These are phyloP conservation scores for Aspergillus bridgeri DNA, from an alignment of 495 filamentous ascomycete genomes.

Conservation along the genomic window DNA sequence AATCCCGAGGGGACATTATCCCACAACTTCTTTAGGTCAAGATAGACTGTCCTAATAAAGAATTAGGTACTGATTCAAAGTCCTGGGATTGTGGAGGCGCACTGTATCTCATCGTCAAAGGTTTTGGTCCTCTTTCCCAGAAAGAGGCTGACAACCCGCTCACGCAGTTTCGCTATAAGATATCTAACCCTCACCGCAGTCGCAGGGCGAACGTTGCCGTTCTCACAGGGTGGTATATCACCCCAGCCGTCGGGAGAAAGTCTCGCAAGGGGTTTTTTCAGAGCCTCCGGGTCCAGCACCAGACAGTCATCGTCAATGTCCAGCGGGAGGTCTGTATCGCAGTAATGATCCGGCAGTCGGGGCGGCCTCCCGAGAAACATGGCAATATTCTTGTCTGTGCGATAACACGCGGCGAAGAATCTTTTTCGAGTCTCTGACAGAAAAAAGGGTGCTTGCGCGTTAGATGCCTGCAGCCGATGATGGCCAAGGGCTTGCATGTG, in stretches of 20 bases:
- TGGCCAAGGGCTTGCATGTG: constrained; percentile 2
- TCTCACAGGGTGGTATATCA: background rate
- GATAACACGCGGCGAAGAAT: constrained; percentile 41
- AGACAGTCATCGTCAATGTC: constrained; percentile 45
- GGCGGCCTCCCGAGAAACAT: constrained; percentile 51
- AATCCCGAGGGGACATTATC: constrained; percentile 18
- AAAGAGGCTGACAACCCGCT: constrained; percentile 53
- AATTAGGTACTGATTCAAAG: background rate
- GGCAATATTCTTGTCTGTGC: constrained; percentile 40
- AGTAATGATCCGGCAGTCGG: constrained; percentile 41
- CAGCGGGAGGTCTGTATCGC: constrained; percentile 45
- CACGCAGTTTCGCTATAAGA: constrained; percentile 37
- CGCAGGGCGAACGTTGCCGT: constrained; percentile 30
- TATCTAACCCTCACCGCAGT: constrained; percentile 44
- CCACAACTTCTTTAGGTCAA: constrained; percentile 4
- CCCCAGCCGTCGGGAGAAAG: constrained; percentile 46
- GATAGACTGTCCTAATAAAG: background rate
- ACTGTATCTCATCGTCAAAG: constrained; percentile 6
- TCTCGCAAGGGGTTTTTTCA: constrained; percentile 22
- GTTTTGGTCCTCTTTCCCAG: constrained; percentile 26
- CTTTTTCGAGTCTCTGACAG: constrained; percentile 41
- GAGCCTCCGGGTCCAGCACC: constrained; percentile 32
- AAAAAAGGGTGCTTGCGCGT: constrained; percentile 34
- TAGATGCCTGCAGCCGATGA: constrained; percentile 18
- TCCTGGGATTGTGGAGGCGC: background rate